A percentile compares a stretch with the other conserved stretches of the same genome.
phyloP scores from a whole-genome alignment of 139 green algal species.

The Zygnema cylindricum region DNA sequence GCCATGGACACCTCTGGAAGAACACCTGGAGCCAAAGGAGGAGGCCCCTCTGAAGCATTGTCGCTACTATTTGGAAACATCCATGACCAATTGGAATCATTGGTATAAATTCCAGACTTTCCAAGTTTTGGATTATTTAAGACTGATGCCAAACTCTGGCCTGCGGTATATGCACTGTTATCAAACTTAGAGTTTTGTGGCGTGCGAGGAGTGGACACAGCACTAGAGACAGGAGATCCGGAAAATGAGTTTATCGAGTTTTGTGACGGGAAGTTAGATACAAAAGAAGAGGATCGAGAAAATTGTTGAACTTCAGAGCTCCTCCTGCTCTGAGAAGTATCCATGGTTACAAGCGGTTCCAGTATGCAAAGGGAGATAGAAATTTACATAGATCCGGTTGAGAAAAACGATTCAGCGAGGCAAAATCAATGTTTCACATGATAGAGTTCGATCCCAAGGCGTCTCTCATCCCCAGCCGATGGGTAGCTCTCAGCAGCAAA shows the following conservation, averaged over 20 bases:
- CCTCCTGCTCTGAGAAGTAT: not conserved
- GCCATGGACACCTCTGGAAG: conserved; percentile 43
- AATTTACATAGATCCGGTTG: too few species aligned
- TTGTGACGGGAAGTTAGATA: not conserved
- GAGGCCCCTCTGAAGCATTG: not conserved
- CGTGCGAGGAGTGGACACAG: not conserved
- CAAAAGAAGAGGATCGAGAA: not conserved
- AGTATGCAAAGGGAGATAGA: too few species aligned
- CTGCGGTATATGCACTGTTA: not conserved
- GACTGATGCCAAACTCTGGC: conserved; percentile 52
- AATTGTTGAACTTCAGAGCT: not conserved
- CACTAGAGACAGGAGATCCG: not conserved
- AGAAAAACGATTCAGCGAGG: too few species aligned
- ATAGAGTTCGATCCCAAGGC: too few species aligned
- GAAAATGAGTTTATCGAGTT: not conserved
- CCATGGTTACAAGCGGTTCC: too few species aligned
- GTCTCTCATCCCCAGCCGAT: too few species aligned
- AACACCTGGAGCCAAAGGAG: conserved; percentile 42
- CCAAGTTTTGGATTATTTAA: conserved; percentile 49
- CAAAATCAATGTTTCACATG: too few species aligned
- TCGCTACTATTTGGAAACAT: not conserved
- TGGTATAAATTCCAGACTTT: conserved; percentile 38
- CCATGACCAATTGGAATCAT: conserved; percentile 29
- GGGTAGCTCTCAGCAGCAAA: too few species aligned
- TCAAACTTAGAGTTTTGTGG: not conserved